phyloP scores from a whole-genome alignment of 1,284 basidiomycete genomes.

The Apiotrichum mycotoxinovorans region DNA sequence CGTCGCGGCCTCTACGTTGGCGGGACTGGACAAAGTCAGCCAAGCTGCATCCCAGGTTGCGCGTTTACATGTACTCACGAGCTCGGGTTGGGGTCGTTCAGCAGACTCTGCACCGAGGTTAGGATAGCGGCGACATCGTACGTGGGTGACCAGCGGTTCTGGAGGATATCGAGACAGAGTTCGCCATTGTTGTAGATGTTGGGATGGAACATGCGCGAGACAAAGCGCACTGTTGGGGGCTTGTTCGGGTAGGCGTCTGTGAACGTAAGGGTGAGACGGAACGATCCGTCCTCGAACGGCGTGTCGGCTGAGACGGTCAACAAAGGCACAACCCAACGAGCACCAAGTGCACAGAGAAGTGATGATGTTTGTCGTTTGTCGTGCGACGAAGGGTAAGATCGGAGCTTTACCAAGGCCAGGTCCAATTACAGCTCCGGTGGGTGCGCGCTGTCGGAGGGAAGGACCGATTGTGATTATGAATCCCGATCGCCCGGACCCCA shows the following conservation, averaged over 20 bases:
- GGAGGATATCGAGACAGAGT: conserved; percentile 94
- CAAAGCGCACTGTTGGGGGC: conserved; percentile 93
- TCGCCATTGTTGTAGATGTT: conserved; percentile 97
- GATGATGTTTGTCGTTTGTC: no score
- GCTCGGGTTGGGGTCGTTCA: conserved; percentile 97
- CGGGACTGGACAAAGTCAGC: conserved; percentile 62
- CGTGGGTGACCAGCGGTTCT: conserved; percentile 97
- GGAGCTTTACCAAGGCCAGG: no score
- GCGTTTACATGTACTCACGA: conserved; percentile 54
- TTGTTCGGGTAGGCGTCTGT: conserved; percentile 99
- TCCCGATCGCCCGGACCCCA: no score
- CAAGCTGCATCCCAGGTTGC: neutral
- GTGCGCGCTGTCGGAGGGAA: no score
- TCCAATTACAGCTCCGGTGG: no score
- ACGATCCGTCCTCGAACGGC: conserved; percentile 97
- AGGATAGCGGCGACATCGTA: conserved; percentile 98
- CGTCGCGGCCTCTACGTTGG: conserved; percentile 95
- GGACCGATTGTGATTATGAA: no score
- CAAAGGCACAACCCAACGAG: neutral
- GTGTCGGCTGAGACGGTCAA: conserved; percentile 69
- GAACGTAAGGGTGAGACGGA: conserved; percentile 91
- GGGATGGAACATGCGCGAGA: conserved; percentile 97
- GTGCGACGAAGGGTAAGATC: no score
- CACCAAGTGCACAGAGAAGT: neutral
- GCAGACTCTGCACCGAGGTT: conserved; percentile 87